These are phyloP conservation scores for Phenoliferia sp. DNA, from an alignment of 1,284 basidiomycete genomes.

Conservation along the genomic window DNA sequence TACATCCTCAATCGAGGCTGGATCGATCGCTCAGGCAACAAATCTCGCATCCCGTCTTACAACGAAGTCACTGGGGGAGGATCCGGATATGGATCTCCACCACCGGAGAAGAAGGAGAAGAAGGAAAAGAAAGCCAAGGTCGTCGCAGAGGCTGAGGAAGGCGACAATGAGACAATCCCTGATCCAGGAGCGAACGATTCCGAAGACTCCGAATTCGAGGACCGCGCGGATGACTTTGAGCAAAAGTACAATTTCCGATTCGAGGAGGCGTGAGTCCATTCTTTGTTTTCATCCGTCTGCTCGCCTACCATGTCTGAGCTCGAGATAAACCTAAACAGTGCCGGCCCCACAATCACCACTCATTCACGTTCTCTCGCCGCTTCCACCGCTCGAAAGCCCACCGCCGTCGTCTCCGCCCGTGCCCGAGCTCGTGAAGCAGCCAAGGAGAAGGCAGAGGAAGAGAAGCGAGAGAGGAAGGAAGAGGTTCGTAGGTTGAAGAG, in stretches of 20 bases:
- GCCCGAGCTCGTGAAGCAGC: slow-evolving; percentile 73
- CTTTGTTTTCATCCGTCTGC: not conserved
- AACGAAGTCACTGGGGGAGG: slow-evolving; percentile 58
- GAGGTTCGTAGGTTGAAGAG: slow-evolving; percentile 73
- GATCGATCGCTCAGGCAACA: slow-evolving; percentile 65
- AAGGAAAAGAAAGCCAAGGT: slow-evolving; percentile 18
- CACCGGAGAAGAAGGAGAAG: slow-evolving; percentile 40
- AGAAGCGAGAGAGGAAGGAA: slow-evolving; percentile 67
- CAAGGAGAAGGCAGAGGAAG: slow-evolving; percentile 72
- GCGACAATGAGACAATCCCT: slow-evolving; percentile 5
- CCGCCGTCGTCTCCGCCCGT: slow-evolving; percentile 48
- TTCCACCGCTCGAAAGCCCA: slow-evolving; percentile 24
- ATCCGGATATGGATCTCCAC: slow-evolving; percentile 15
- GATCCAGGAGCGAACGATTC: slow-evolving; percentile 25
- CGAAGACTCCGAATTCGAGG: slow-evolving; percentile 54
- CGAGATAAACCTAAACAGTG: slow-evolving; percentile 47
- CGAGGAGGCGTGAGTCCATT: slow-evolving; percentile 76
- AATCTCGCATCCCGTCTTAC: slow-evolving; percentile 68
- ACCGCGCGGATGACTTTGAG: slow-evolving; percentile 66
- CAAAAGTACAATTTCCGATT: slow-evolving; percentile 90
- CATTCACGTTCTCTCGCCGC: slow-evolving; percentile 69
- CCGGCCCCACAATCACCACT: slow-evolving; percentile 64
- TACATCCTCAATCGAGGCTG: slow-evolving; percentile 93
- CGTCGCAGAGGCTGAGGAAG: slow-evolving; percentile 1
- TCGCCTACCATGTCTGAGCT: not conserved